A percentile compares a stretch with the other conserved stretches of the same genome.
Conservation (phyloP, 2,329 filamentous ascomycete species). For the Didymella lethalis region DNA sequence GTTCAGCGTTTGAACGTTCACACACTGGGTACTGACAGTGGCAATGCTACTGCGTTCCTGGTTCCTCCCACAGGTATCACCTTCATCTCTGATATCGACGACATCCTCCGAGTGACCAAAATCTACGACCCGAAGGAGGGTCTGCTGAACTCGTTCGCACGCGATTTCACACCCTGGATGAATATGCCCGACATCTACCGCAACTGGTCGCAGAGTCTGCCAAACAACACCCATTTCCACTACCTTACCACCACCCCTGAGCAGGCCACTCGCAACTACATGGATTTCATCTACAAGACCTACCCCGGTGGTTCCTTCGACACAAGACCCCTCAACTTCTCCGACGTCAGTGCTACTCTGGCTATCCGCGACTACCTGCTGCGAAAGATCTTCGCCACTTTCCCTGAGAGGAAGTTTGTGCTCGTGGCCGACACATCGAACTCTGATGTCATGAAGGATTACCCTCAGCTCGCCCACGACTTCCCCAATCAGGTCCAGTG, state of each 20-base stretch:
- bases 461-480: conserved; percentile 67
- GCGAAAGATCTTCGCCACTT: conserved; percentile 76
- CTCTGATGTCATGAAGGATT: conserved; percentile 75
- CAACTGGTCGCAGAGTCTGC: conserved; percentile 73
- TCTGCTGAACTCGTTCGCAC: conserved; percentile 77
- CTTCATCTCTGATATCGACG: conserved; percentile 79
- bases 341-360: conserved; percentile 74
- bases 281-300: conserved; percentile 79
- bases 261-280: conserved; percentile 78
- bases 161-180: conserved; percentile 74
- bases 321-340: conserved; percentile 77
- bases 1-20: conserved; percentile 75
- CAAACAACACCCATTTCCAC: conserved; percentile 75
- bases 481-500: conserved; percentile 77
- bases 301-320: conserved; percentile 82
- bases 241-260: conserved; percentile 84
- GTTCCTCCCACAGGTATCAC: conserved; percentile 75
- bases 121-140: conserved; percentile 80
- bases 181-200: conserved; percentile 83
- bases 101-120: conserved; percentile 81
- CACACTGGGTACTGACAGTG: conserved; percentile 68
- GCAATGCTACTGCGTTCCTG: conserved; percentile 79
- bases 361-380: conserved; percentile 75
- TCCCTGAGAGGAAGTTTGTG: conserved; percentile 76
- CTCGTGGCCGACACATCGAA: conserved; percentile 80